Evolutionary conservation across 805 yeast species (phyloP), one percentile per base, ranked within the genome.

Genomic region (Kockiozyma suomiensis): DNA sequence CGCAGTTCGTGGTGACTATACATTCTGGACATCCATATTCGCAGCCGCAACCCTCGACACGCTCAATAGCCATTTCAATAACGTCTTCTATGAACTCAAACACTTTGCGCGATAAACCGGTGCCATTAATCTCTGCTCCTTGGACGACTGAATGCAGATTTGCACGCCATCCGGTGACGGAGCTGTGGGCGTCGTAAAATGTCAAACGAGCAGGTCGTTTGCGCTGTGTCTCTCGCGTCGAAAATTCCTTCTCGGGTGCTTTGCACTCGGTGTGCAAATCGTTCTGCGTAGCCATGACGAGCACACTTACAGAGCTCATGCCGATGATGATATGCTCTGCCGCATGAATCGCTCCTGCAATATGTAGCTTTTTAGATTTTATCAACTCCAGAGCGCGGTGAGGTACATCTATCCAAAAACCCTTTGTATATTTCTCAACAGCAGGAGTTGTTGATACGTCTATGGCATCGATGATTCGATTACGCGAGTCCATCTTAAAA

Each of bases 201-300:
- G 92, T 84, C 51, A 94, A 75, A 55, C 99, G 77, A 0, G 96
- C 96, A 0, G 98, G 98, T 43, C 99, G 76, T 58, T 81, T 82
- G 42, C 99, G 76, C 17, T 74, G 73, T 0, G 93, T 81, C 69
- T 88, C 88, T 30, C 90, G 74, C 50, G 81, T 80, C 0, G 97
- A 89, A 78, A 93, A 89, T 70, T 94, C 99, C 69, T 94, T 94
- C 66, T 91, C 96, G 0, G 99, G 97, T 0, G 98, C 97, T 69
- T 94, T 94, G 73, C 99, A 94, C 73, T 94, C 99, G 0, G 98
- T 90, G 47, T 82, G 82, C 13, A 94, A 80, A 67, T 94, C 99
- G 1, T 70, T 70, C 17, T 41, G 45, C 25, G 38, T 37, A 0
- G 74, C 73, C 0, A 90, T 88, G 17, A 89, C 85, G 12, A 85